Conservation (phyloP, 208 protist genomes). For the Acanthamoeba healyi region DNA sequence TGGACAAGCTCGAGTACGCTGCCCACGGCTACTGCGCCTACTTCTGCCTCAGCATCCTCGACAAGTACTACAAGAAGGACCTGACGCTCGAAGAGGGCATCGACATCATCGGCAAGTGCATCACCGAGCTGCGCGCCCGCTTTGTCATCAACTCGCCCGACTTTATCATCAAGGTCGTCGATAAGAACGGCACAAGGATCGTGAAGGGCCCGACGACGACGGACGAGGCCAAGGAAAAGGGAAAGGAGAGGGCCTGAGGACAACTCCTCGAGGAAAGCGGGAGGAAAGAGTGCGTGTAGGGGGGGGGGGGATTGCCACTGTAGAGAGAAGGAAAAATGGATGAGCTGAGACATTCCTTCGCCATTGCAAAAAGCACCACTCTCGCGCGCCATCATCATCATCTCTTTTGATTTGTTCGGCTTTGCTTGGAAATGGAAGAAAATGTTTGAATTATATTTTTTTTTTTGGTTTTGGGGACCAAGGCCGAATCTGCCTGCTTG, state of each 20-base stretch:
- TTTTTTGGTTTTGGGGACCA: not conserved
- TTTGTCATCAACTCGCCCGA: conserved; percentile 84
- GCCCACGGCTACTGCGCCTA: conserved; percentile 90
- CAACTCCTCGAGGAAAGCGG: too few species aligned
- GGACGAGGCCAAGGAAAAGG: not conserved
- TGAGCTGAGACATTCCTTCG: too few species aligned
- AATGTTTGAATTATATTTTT: too few species aligned
- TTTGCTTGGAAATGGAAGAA: too few species aligned
- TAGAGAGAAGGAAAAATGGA: too few species aligned
- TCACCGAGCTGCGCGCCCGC: conserved; percentile 82
- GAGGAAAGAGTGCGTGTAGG: not conserved
- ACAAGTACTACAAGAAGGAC: conserved; percentile 81
- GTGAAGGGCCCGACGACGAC: not conserved
- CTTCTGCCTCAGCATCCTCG: conserved; percentile 86
- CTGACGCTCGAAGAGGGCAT: conserved; percentile 86
- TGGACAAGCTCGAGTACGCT: conserved; percentile 87
- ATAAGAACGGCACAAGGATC: conserved; percentile 80
- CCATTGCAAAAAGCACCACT: too few species aligned
- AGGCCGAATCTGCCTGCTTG: too few species aligned
- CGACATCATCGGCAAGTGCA: conserved; percentile 80
- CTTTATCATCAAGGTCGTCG: conserved; percentile 84
- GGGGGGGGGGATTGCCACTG: too few species aligned
- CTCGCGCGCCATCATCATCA: too few species aligned
- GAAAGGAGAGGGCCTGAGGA: conserved; percentile 6
- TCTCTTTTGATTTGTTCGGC: too few species aligned